A percentile compares a stretch with the other conserved stretches of the same genome.
Conservation (phyloP, 1,139 yeast species). For the Geotrichum candidum region DNA sequence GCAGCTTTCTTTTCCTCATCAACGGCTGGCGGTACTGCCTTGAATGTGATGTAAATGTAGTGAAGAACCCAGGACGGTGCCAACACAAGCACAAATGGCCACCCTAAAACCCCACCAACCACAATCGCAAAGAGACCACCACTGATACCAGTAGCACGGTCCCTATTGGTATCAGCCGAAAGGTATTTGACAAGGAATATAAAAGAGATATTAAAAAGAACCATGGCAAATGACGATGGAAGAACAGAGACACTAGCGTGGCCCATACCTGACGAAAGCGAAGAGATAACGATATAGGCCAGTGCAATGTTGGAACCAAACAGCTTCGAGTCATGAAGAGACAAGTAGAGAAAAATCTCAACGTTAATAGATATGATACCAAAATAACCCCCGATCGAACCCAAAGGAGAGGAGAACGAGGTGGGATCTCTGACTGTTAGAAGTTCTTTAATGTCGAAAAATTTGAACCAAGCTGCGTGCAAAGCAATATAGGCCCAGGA, state of each 20-base stretch:
- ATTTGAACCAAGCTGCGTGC: slow-evolving; percentile 36
- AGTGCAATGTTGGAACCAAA: slow-evolving; percentile 37
- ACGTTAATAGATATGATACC: slow-evolving; percentile 49
- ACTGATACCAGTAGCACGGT: slow-evolving; percentile 23
- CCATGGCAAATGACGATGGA: slow-evolving; percentile 85
- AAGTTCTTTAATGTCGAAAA: too few species aligned
- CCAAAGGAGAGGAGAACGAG: too few species aligned
- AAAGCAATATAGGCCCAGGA: slow-evolving; percentile 62
- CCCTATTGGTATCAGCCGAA: slow-evolving; percentile 19
- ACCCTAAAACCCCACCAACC: slow-evolving; percentile 74
- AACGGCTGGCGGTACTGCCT: not conserved
- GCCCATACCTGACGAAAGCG: slow-evolving; percentile 60
- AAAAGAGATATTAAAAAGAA: slow-evolving; percentile 52
- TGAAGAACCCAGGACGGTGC: slow-evolving; percentile 31
- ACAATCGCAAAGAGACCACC: slow-evolving; percentile 48
- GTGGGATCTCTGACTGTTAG: too few species aligned
- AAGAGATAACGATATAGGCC: slow-evolving; percentile 52
- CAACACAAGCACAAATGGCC: slow-evolving; percentile 81
- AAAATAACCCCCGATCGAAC: too few species aligned
- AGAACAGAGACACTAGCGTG: slow-evolving; percentile 81
- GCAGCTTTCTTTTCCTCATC: not conserved
- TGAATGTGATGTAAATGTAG: slow-evolving; percentile 1
- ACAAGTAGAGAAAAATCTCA: slow-evolving; percentile 46
- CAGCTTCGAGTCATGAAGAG: not conserved
- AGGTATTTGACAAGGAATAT: slow-evolving; percentile 36